Evolutionary conservation across 345 rosid species (phyloP).

Genomic region (Euphorbia peplus): DNA sequence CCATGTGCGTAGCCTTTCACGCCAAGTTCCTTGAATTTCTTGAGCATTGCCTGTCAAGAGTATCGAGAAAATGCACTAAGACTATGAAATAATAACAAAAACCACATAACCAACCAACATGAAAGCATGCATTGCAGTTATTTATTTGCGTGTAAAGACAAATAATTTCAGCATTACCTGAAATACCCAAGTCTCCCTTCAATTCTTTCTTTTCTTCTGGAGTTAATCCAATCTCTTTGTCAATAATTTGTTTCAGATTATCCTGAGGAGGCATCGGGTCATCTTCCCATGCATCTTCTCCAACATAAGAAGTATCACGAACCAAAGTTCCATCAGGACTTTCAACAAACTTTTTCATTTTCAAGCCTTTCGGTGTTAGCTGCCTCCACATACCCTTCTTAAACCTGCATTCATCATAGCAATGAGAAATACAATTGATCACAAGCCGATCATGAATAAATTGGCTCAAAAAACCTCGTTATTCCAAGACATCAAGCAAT

Average conservation of each 20-base stretch:
- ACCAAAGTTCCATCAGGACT: slow-evolving; percentile 73
- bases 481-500: background rate
- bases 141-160: slow-evolving; percentile 12
- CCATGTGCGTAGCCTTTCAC: slow-evolving; percentile 70
- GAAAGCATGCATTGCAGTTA: background rate
- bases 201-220: slow-evolving; percentile 63
- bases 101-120: background rate
- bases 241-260: slow-evolving; percentile 53
- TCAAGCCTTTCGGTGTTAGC: slow-evolving; percentile 78
- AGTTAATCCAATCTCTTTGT: slow-evolving; percentile 46
- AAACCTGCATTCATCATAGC: slow-evolving; percentile 47
- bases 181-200: slow-evolving; percentile 58
- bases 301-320: slow-evolving; percentile 79
- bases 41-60: slow-evolving; percentile 41
- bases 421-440: background rate
- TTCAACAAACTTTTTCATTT: slow-evolving; percentile 75
- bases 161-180: slow-evolving; percentile 43
- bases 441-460: background rate
- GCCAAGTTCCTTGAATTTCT: slow-evolving; percentile 57
- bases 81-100: slow-evolving; percentile 5
- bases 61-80: background rate
- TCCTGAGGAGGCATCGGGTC: slow-evolving; percentile 53
- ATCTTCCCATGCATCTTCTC: slow-evolving; percentile 91
- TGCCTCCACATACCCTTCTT: slow-evolving; percentile 87
- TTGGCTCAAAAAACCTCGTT: background rate